Conservation (phyloP, 2,329 filamentous ascomycete species). For the Coniochaeta sp. region DNA sequence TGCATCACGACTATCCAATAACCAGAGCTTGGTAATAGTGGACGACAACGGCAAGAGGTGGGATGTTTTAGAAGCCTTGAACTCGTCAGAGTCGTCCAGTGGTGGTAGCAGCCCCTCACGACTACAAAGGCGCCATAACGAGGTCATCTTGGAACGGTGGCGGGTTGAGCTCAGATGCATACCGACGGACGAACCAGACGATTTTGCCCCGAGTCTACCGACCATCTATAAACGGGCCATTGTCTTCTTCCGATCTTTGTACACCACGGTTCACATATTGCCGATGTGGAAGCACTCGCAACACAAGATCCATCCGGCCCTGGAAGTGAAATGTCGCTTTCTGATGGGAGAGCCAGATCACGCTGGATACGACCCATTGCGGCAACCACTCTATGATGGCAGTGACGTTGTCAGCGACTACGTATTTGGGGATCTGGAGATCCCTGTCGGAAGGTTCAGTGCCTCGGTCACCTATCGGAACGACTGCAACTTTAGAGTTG, state of each 20-base stretch:
- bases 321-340: conserved; percentile 78
- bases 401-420: conserved; percentile 66
- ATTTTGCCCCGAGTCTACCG: conserved; percentile 61
- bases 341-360: conserved; percentile 51
- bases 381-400: conserved; percentile 60
- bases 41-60: conserved; percentile 88
- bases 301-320: conserved; percentile 60
- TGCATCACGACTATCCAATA: conserved; percentile 68
- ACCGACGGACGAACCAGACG: conserved; percentile 38
- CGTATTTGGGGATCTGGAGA: conserved; percentile 76
- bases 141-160: conserved; percentile 89
- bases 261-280: conserved; percentile 71
- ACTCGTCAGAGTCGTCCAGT: conserved; percentile 50
- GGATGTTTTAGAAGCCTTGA: conserved; percentile 82
- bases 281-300: conserved; percentile 80
- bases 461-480: conserved; percentile 78
- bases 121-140: conserved; percentile 45
- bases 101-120: conserved; percentile 34
- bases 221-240: conserved; percentile 97
- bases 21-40: conserved; percentile 78
- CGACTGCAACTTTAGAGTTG: conserved; percentile 84
- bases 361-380: conserved; percentile 60
- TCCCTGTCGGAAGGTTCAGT: conserved; percentile 77
- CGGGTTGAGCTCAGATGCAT: conserved; percentile 69
- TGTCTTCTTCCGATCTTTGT: conserved; percentile 85